These are phyloP conservation scores for Crataegus laevigata DNA, from an alignment of 306 rosid species.

Conservation along the genomic window DNA sequence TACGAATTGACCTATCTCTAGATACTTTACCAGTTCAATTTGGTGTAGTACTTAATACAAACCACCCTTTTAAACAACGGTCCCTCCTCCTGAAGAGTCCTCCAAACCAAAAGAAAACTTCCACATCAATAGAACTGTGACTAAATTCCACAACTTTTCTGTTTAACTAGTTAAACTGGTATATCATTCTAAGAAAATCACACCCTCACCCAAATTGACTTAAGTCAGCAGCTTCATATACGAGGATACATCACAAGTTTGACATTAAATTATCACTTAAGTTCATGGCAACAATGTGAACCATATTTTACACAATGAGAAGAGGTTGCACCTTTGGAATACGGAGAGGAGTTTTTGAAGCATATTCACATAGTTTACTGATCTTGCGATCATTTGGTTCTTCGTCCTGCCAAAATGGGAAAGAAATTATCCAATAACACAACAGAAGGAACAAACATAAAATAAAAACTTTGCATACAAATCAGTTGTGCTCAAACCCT, in stretches of 20 bases:
- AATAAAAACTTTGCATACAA: background rate
- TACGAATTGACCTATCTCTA: background rate
- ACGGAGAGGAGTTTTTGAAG: constrained; percentile 79
- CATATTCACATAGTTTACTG: constrained; percentile 73
- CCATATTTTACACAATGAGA: background rate
- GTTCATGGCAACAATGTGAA: background rate
- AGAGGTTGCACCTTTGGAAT: constrained; percentile 52
- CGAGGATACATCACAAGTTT: background rate
- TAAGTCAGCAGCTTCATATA: background rate
- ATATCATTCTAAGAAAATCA: background rate
- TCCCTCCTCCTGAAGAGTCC: background rate
- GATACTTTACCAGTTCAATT: background rate
- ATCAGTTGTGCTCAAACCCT: background rate
- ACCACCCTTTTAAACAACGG: background rate
- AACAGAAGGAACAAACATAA: background rate
- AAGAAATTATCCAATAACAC: constrained; percentile 1
- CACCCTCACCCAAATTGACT: background rate
- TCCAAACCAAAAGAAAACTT: background rate
- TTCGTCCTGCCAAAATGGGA: constrained; percentile 47
- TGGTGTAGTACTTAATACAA: background rate
- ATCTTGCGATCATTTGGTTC: constrained; percentile 79
- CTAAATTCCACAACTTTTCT: background rate
- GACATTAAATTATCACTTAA: background rate
- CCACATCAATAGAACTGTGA: background rate
- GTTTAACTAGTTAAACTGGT: background rate